These are phyloP conservation scores for Xylaria scruposa DNA, from an alignment of 495 filamentous ascomycete genomes.

Conservation along the genomic window DNA sequence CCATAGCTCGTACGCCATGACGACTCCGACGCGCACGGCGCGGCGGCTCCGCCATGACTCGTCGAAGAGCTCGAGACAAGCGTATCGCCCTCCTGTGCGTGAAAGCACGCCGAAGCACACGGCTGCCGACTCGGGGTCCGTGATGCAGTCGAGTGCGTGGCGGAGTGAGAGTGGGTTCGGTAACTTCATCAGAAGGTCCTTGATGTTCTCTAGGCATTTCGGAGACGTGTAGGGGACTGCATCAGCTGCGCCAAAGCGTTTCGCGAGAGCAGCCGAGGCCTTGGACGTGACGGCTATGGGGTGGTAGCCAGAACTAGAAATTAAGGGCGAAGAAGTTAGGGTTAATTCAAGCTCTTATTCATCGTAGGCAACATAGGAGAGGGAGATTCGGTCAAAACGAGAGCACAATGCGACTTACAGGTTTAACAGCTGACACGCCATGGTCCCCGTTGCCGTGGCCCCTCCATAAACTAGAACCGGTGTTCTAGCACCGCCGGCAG, in stretches of 20 bases:
- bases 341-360: no score
- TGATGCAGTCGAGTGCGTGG: slow-evolving; percentile 33
- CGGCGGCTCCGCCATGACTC: slow-evolving; percentile 22
- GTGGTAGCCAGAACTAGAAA: slow-evolving; percentile 20
- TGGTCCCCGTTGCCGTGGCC: slow-evolving; percentile 51
- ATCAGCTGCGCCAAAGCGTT: slow-evolving; percentile 16
- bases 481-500: no score
- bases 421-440: slow-evolving; percentile 54
- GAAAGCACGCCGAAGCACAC: slow-evolving; percentile 21
- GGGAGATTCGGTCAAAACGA: neutral
- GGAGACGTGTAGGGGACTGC: no score
- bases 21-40: slow-evolving; percentile 14
- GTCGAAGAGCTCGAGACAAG: slow-evolving; percentile 23
- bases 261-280: slow-evolving; percentile 19
- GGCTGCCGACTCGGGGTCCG: slow-evolving; percentile 16
- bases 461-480: slow-evolving; percentile 53
- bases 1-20: no score
- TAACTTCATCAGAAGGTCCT: neutral
- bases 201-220: neutral
- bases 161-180: neutral
- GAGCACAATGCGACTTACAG: slow-evolving; percentile 31
- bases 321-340: no score
- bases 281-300: slow-evolving; percentile 25
- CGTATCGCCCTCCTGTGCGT: slow-evolving; percentile 26
- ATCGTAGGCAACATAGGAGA: no score